Percentiles rank a stretch among this genome's conserved stretches.
These are phyloP conservation scores for Leccinum variabile DNA, from an alignment of 1,284 basidiomycete species.

Conservation along the genomic window DNA sequence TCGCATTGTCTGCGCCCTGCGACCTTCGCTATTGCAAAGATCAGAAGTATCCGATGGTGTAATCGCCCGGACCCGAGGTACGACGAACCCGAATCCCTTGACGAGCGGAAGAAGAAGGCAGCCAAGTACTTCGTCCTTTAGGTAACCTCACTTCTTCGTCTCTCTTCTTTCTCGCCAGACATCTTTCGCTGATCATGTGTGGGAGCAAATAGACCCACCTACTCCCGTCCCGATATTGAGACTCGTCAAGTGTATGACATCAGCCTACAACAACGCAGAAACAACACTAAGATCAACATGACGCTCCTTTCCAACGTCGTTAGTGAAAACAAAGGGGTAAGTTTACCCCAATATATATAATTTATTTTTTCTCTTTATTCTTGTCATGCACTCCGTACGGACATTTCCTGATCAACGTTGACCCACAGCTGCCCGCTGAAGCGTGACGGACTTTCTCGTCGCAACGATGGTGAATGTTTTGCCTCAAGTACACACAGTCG, in stretches of 20 bases:
- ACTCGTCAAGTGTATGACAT: constrained; percentile 96
- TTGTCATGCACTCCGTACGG: not conserved
- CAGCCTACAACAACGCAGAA: constrained; percentile 88
- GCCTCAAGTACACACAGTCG: constrained; percentile 97
- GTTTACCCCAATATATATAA: not conserved
- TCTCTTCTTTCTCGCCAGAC: not conserved
- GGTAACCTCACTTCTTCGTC: constrained; percentile 43
- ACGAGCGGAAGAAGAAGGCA: constrained; percentile 94
- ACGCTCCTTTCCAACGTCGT: constrained; percentile 88
- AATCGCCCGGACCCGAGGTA: constrained; percentile 71
- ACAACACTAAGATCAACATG: constrained; percentile 87
- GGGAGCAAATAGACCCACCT: constrained; percentile 79
- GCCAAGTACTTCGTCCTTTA: constrained; percentile 98
- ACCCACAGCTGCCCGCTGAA: constrained; percentile 60
- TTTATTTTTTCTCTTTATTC: no score
- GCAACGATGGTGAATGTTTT: constrained; percentile 75
- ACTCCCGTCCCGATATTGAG: constrained; percentile 77
- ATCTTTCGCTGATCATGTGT: not conserved
- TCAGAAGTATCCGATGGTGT: constrained; percentile 99
- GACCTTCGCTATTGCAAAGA: constrained; percentile 91
- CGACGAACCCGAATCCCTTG: constrained; percentile 86
- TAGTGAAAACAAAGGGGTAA: constrained; percentile 80
- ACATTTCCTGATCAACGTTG: not conserved
- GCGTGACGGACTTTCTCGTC: constrained; percentile 88
- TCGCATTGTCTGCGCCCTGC: constrained; percentile 90